A percentile compares a stretch with the other conserved stretches of the same genome.
Conservation (phyloP, 2,329 filamentous ascomycete species). For the Gaeumannomyces tritici region DNA sequence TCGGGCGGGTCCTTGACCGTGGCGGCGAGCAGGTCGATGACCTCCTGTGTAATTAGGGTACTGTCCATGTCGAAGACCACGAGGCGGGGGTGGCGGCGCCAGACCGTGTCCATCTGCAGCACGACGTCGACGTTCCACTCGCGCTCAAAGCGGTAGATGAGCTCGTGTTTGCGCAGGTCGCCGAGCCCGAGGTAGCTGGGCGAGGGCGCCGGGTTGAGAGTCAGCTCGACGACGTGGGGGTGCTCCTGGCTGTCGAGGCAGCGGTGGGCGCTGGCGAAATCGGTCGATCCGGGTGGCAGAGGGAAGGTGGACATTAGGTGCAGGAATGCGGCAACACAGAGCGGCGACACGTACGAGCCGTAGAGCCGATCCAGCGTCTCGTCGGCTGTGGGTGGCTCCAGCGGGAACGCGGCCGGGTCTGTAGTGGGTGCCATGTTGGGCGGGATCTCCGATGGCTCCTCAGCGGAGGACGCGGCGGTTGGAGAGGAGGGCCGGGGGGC, state of each 20-base stretch:
- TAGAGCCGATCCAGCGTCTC: slow-evolving; percentile 56
- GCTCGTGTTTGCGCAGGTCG: slow-evolving; percentile 70
- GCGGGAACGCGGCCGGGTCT: slow-evolving; percentile 47
- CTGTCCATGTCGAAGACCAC: slow-evolving; percentile 99
- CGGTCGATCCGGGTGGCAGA: slow-evolving; percentile 37
- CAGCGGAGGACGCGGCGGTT: neutral
- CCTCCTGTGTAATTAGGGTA: slow-evolving; percentile 93
- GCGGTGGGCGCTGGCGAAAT: slow-evolving; percentile 51
- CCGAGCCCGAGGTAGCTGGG: slow-evolving; percentile 54
- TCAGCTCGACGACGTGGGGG: slow-evolving; percentile 57
- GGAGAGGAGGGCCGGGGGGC: slow-evolving; percentile 6
- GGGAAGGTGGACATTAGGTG: slow-evolving; percentile 57
- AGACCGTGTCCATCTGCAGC: slow-evolving; percentile 64
- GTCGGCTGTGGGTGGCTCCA: slow-evolving; percentile 46
- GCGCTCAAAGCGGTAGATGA: slow-evolving; percentile 73
- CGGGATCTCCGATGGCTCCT: slow-evolving; percentile 30
- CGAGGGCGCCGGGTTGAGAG: slow-evolving; percentile 50
- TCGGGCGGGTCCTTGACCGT: slow-evolving; percentile 60
- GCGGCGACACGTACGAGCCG: slow-evolving; percentile 54
- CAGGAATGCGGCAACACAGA: slow-evolving; percentile 57
- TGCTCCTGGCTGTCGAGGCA: slow-evolving; percentile 52
- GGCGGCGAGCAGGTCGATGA: slow-evolving; percentile 89
- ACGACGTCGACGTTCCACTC: slow-evolving; percentile 85
- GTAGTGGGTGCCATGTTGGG: slow-evolving; percentile 50
- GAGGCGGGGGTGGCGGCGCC: slow-evolving; percentile 70